Conservation (phyloP, 345 rosid species). For the Anastatica hierochuntica region DNA sequence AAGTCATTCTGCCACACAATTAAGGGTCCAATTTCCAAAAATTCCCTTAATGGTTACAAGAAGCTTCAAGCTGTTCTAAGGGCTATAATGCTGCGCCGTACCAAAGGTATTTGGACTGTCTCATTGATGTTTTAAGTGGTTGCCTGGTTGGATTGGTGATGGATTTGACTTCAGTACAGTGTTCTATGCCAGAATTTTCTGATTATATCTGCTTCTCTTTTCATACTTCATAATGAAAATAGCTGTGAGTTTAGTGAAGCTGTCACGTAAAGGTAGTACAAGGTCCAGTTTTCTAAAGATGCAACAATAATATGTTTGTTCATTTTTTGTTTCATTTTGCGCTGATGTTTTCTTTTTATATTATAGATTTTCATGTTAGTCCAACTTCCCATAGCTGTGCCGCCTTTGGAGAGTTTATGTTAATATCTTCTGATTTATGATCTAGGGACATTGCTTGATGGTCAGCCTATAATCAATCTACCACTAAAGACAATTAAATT, state of each 20-base stretch:
- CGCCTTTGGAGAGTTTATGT: no score
- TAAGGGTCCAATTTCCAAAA: conserved; percentile 59
- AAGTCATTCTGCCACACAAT: conserved; percentile 45
- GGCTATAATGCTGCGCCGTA: conserved; percentile 94
- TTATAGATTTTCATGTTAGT: no score
- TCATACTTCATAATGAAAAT: neutral
- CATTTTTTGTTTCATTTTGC: no score
- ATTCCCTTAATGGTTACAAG: conserved; percentile 54
- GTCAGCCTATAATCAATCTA: conserved; percentile 73
- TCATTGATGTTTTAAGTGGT: no score
- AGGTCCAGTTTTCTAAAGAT: neutral
- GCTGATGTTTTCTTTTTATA: no score
- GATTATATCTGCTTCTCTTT: neutral
- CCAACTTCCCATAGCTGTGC: no score
- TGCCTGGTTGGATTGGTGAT: neutral
- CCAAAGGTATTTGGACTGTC: conserved; percentile 61
- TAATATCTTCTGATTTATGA: conserved; percentile 9
- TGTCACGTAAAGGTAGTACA: conserved; percentile 4
- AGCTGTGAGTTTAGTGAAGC: conserved; percentile 6
- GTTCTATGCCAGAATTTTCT: neutral
- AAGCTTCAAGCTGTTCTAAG: conserved; percentile 82
- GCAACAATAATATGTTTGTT: neutral
- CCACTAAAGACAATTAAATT: conserved; percentile 65
- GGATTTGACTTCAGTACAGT: neutral
- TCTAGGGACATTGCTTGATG: conserved; percentile 74